These are phyloP conservation scores for Catharanthus roseus DNA, from an alignment of 257 asterid genomes.

Conservation along the genomic window DNA sequence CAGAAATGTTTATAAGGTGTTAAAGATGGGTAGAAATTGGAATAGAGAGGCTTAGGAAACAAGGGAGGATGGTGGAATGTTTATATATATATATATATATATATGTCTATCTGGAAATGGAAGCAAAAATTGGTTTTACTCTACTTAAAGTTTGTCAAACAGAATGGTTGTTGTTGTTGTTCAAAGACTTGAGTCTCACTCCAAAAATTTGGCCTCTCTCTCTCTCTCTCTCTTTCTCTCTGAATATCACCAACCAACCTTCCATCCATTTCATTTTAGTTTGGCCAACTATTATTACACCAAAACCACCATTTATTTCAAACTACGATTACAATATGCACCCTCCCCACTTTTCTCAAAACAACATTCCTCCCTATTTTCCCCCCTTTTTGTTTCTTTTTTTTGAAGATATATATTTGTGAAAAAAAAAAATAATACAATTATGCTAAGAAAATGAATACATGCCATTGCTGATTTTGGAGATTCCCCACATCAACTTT, in stretches of 20 bases:
- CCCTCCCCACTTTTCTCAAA: too few relatives aligned
- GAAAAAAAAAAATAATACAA: too few relatives aligned
- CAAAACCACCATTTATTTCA: background rate
- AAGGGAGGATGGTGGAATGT: slow-evolving; percentile 7
- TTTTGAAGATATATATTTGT: too few relatives aligned
- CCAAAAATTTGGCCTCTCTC: background rate
- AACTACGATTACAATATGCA: background rate
- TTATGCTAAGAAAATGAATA: too few relatives aligned
- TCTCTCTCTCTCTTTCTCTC: too few relatives aligned
- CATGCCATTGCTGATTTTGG: too few relatives aligned
- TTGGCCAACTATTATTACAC: background rate
- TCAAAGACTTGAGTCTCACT: slow-evolving; percentile 7
- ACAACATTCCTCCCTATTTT: too few relatives aligned
- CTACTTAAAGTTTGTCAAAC: background rate
- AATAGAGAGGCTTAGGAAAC: background rate
- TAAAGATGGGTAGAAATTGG: background rate
- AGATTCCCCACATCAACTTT: too few relatives aligned
- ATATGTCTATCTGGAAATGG: background rate
- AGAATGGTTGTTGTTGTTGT: background rate
- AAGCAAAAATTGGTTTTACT: background rate
- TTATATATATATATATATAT: background rate
- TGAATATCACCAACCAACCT: slow-evolving; percentile 2
- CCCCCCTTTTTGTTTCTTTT: too few relatives aligned
- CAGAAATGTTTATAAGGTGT: background rate
- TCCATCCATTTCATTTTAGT: background rate